Conservation (phyloP, 768 basidiomycete species). For the Sporobolomyces roseus region DNA sequence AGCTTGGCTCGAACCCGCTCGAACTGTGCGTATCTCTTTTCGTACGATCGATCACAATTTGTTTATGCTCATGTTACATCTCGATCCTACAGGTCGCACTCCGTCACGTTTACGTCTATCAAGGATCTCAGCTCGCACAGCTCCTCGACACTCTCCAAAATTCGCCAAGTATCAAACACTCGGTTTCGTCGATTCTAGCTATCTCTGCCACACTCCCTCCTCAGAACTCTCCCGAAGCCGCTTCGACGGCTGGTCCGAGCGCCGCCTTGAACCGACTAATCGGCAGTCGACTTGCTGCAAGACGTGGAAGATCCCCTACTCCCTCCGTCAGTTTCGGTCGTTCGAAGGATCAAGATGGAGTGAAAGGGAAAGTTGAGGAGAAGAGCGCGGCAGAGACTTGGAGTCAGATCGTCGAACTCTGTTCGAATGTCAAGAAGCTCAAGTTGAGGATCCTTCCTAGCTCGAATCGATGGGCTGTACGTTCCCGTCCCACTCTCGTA, state of each 20-base stretch:
- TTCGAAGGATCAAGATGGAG: not conserved
- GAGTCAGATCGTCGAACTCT: not conserved
- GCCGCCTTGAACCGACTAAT: not conserved
- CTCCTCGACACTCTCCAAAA: not conserved
- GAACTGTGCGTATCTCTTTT: not conserved
- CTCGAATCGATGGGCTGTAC: not conserved
- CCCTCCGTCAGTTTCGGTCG: slow-evolving; percentile 1
- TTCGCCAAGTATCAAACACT: not conserved
- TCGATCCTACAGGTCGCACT: slow-evolving; percentile 5
- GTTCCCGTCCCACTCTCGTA: too few relatives aligned
- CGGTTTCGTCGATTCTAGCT: not conserved
- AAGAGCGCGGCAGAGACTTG: not conserved
- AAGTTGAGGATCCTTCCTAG: not conserved
- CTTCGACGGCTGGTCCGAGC: not conserved
- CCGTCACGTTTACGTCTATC: not conserved
- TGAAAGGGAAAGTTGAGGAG: not conserved
- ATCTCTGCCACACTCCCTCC: slow-evolving; percentile 6
- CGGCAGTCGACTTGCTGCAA: not conserved
- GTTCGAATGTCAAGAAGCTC: not conserved
- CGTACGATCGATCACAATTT: too few relatives aligned
- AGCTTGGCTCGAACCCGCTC: slow-evolving; percentile 1
- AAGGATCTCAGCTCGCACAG: not conserved
- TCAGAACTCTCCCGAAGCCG: not conserved
- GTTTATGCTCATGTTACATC: not conserved
- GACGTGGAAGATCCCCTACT: not conserved